Conservation (phyloP, 768 basidiomycete genomes). For the Daedaleopsis nitida region DNA sequence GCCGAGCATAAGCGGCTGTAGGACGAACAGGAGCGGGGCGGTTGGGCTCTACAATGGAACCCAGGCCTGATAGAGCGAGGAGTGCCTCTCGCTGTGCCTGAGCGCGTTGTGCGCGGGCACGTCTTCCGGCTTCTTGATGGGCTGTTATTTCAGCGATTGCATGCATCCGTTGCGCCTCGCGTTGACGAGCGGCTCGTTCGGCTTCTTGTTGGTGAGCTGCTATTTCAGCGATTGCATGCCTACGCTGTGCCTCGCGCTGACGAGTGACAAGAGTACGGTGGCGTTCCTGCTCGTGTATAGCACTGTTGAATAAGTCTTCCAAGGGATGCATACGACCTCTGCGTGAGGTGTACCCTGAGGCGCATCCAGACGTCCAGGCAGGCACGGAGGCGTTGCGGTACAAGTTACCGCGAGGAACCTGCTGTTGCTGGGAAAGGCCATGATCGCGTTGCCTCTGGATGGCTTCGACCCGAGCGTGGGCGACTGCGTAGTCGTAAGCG, state of each 20-base stretch:
- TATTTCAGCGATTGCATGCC: not conserved
- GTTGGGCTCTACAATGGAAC: not conserved
- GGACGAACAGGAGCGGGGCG: not conserved
- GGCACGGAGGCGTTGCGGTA: conserved; percentile 6
- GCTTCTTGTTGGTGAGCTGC: conserved; percentile 5
- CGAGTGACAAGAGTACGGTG: conserved; percentile 4
- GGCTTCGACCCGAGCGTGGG: conserved; percentile 23
- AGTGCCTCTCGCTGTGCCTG: not conserved
- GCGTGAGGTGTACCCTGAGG: not conserved
- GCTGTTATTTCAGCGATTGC: not conserved
- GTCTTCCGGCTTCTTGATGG: conserved; percentile 7
- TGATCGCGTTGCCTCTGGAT: conserved; percentile 12
- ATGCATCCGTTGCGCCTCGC: conserved; percentile 7
- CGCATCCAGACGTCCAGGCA: not conserved
- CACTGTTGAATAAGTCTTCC: conserved; percentile 8
- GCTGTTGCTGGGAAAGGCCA: conserved; percentile 1
- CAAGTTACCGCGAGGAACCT: conserved; percentile 5
- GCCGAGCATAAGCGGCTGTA: no score
- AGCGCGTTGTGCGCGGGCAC: not conserved
- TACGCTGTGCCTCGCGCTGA: conserved; percentile 12
- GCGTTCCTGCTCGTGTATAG: conserved; percentile 12
- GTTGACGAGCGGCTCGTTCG: conserved; percentile 2
- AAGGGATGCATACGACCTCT: not conserved
- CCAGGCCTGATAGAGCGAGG: not conserved
- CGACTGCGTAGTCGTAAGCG: conserved; percentile 22